phyloP scores from a whole-genome alignment of 2,329 filamentous ascomycete species.

The Delphinella strobiligena region DNA sequence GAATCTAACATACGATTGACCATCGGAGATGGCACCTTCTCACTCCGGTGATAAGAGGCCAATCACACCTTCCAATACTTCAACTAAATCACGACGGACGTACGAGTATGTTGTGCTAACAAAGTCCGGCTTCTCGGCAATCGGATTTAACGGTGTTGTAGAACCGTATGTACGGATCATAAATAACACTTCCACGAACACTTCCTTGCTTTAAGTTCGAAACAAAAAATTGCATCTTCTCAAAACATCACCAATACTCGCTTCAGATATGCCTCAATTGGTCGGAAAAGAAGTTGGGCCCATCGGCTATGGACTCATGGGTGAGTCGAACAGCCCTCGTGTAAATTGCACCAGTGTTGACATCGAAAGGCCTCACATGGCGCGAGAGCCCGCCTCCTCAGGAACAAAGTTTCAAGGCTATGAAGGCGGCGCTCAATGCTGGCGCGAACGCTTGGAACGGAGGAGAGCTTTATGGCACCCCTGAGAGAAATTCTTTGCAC shows the following conservation, averaged over 20 bases:
- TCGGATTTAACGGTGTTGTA: too few species aligned
- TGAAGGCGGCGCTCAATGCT: constrained; percentile 29
- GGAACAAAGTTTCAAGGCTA: constrained; percentile 30
- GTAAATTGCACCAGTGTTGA: neutral
- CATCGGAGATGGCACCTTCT: too few species aligned
- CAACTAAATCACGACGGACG: too few species aligned
- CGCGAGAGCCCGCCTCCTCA: constrained; percentile 24
- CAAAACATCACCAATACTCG: too few species aligned
- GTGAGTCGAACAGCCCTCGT: constrained; percentile 11
- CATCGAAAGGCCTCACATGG: constrained; percentile 32
- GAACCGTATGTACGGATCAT: too few species aligned
- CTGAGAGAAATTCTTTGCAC: constrained; percentile 34
- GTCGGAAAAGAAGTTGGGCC: constrained; percentile 25
- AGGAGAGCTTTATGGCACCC: constrained; percentile 36
- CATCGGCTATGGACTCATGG: constrained; percentile 38
- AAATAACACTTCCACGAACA: too few species aligned
- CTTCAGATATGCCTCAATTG: constrained; percentile 5
- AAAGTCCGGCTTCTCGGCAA: too few species aligned
- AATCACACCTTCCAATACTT: too few species aligned
- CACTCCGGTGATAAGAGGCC: too few species aligned
- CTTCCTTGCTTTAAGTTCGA: neutral
- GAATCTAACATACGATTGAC: too few species aligned
- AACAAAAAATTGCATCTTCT: constrained; percentile 1
- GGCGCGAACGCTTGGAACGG: constrained; percentile 40
- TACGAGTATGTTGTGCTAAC: too few species aligned